Conservation (phyloP, 192 early-diverging fungal genomes). For the Coemansia sp. region DNA sequence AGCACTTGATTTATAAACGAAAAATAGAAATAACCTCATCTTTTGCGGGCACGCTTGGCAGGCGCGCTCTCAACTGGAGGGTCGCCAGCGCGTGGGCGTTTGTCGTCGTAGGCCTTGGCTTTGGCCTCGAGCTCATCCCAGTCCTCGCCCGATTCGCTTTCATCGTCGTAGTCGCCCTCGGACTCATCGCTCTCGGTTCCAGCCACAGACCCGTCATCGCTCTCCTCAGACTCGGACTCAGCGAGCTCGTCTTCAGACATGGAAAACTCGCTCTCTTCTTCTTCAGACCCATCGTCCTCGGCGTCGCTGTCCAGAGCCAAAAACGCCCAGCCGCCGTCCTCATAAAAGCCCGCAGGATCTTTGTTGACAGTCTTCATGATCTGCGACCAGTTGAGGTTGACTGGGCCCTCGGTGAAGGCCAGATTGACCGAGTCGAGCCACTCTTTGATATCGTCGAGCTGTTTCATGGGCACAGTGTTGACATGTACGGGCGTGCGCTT, state of each 20-base stretch:
- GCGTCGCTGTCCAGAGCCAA: conserved; percentile 67
- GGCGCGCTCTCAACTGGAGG: conserved; percentile 10
- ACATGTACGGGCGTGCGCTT: conserved; percentile 85
- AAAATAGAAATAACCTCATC: conserved; percentile 1
- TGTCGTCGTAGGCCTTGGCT: conserved; percentile 59
- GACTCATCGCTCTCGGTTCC: conserved; percentile 56
- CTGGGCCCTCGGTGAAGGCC: conserved; percentile 87
- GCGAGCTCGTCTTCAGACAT: conserved; percentile 61
- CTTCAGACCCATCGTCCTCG: conserved; percentile 58
- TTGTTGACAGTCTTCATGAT: conserved; percentile 99
- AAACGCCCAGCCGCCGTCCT: conserved; percentile 92
- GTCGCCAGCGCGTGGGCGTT: conserved; percentile 23
- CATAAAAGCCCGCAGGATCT: conserved; percentile 89
- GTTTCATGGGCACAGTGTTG: conserved; percentile 89
- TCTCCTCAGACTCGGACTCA: conserved; percentile 48
- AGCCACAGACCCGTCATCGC: conserved; percentile 25
- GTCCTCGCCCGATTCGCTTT: conserved; percentile 68
- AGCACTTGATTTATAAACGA: neutral
- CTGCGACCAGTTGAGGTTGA: conserved; percentile 90
- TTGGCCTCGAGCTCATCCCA: conserved; percentile 84
- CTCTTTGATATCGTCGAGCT: conserved; percentile 92
- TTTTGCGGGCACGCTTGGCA: conserved; percentile 48
- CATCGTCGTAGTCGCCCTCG: conserved; percentile 68
- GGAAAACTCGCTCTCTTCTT: conserved; percentile 65
- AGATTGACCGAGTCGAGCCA: conserved; percentile 95